phyloP scores from a whole-genome alignment of 495 filamentous ascomycete species.

The Pseudoneurospora amorphoporcata region DNA sequence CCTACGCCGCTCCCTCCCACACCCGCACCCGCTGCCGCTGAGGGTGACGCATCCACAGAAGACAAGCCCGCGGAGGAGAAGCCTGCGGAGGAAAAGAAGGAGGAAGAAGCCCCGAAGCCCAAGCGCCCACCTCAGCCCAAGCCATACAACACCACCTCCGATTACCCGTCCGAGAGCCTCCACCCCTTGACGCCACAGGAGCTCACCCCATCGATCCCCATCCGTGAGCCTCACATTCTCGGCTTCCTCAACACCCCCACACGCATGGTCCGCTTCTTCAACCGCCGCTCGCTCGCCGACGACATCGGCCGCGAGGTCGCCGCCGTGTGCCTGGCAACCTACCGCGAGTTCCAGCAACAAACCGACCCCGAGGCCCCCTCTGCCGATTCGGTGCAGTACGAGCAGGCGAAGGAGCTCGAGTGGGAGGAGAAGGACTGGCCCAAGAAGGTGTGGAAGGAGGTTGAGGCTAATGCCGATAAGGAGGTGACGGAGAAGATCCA shows the following conservation, averaged over 20 bases:
- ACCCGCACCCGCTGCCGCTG: conserved; percentile 15
- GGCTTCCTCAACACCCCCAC: conserved; percentile 88
- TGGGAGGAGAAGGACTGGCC: conserved; percentile 82
- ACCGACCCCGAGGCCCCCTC: conserved; percentile 9
- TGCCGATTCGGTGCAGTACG: conserved; percentile 30
- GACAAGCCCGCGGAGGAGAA: conserved; percentile 19
- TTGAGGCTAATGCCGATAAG: conserved; percentile 42
- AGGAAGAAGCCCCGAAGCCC: conserved; percentile 32
- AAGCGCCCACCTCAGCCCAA: conserved; percentile 39
- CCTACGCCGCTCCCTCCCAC: conserved; percentile 16
- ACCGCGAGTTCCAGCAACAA: conserved; percentile 36
- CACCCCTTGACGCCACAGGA: conserved; percentile 51
- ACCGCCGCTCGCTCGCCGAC: conserved; percentile 75
- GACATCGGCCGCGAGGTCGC: conserved; percentile 82
- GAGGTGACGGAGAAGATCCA: conserved; percentile 52
- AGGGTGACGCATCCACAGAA: conserved; percentile 22
- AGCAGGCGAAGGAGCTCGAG: conserved; percentile 61
- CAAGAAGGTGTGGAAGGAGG: conserved; percentile 62
- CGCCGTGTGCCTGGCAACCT: conserved; percentile 61
- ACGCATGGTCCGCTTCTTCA: conserved; percentile 81
- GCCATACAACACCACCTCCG: conserved; percentile 58
- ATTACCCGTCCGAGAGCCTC: conserved; percentile 54
- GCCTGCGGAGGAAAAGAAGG: conserved; percentile 24
- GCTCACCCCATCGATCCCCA: conserved; percentile 53
- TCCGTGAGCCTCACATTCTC: conserved; percentile 81